Evolutionary conservation across 2,329 filamentous ascomycete species (phyloP).

Genomic region (Clathrospora elynae): DNA sequence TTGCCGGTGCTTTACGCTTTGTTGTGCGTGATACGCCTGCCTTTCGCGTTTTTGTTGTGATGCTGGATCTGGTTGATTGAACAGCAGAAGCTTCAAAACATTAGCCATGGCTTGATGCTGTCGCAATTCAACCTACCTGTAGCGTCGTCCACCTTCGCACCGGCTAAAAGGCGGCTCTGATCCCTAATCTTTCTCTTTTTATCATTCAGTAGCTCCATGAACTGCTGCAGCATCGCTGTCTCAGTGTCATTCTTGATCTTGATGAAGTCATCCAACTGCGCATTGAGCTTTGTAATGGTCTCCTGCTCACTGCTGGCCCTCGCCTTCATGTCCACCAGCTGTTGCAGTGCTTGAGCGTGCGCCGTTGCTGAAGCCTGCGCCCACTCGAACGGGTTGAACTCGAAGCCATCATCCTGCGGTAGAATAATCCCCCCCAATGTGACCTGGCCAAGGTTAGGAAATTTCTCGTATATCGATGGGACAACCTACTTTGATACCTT

Average conservation of each 20-base stretch:
- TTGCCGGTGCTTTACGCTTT: conserved; percentile 44
- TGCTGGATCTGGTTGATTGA: conserved; percentile 30
- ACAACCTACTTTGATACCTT: conserved; percentile 68
- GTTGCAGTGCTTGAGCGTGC: conserved; percentile 53
- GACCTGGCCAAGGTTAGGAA: conserved; percentile 24
- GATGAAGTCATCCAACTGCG: conserved; percentile 69
- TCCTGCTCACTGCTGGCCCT: conserved; percentile 58
- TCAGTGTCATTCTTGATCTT: conserved; percentile 70
- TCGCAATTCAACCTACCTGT: conserved; percentile 39
- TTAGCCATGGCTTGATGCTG: conserved; percentile 1
- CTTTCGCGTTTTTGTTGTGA: conserved; percentile 37
- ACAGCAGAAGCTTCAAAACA: conserved; percentile 33
- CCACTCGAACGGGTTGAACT: conserved; percentile 72
- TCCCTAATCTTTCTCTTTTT: conserved; percentile 81
- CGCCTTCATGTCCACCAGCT: conserved; percentile 52
- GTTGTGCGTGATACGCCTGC: conserved; percentile 41
- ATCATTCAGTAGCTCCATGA: conserved; percentile 72
- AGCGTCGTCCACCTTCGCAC: conserved; percentile 54
- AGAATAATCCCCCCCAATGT: conserved; percentile 71
- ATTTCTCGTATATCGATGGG: background rate
- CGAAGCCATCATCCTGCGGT: conserved; percentile 60
- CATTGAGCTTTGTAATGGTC: conserved; percentile 63
- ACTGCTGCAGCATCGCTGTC: conserved; percentile 69
- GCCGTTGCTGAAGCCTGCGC: conserved; percentile 63
- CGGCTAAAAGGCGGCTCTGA: conserved; percentile 67